Percentiles rank a stretch among this genome's conserved stretches.
phyloP scores from a whole-genome alignment of 805 yeast genomes.

The Candida hispaniensis region DNA sequence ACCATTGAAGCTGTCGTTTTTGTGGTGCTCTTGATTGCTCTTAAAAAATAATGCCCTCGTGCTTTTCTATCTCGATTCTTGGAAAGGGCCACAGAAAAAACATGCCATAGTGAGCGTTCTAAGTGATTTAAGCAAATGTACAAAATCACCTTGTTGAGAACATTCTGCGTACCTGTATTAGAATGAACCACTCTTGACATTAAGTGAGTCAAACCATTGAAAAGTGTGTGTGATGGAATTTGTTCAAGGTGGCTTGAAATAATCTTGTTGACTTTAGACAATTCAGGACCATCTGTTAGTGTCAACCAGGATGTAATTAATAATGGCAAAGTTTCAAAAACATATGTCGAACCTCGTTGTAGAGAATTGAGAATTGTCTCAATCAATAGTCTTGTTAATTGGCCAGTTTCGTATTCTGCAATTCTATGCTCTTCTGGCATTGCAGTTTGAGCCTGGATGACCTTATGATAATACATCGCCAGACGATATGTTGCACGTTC shows the following conservation, averaged over 20 bases:
- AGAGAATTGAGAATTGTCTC: slow-evolving; percentile 49
- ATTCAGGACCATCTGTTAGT: slow-evolving; percentile 19
- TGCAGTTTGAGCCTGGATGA: slow-evolving; percentile 17
- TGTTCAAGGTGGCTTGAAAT: slow-evolving; percentile 32
- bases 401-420: slow-evolving; percentile 27
- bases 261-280: slow-evolving; percentile 16
- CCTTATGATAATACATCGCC: slow-evolving; percentile 11
- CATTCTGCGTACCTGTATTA: slow-evolving; percentile 43
- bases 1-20: slow-evolving; percentile 2
- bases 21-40: slow-evolving; percentile 1
- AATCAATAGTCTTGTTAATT: slow-evolving; percentile 45
- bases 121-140: slow-evolving; percentile 59
- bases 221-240: slow-evolving; percentile 57
- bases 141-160: slow-evolving; percentile 48
- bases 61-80: slow-evolving; percentile 1
- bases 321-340: slow-evolving; percentile 80
- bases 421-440: slow-evolving; percentile 8
- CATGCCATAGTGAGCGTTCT: slow-evolving; percentile 75
- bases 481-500: slow-evolving; percentile 7
- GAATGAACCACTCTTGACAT: slow-evolving; percentile 66
- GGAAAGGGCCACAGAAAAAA: slow-evolving; percentile 31
- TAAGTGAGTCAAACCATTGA: slow-evolving; percentile 74
- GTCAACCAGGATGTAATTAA: slow-evolving; percentile 70
- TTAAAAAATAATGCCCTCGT: slow-evolving; percentile 1
- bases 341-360: slow-evolving; percentile 49